Conservation (phyloP, 1,139 yeast species). For the Williopsis jadinii region DNA sequence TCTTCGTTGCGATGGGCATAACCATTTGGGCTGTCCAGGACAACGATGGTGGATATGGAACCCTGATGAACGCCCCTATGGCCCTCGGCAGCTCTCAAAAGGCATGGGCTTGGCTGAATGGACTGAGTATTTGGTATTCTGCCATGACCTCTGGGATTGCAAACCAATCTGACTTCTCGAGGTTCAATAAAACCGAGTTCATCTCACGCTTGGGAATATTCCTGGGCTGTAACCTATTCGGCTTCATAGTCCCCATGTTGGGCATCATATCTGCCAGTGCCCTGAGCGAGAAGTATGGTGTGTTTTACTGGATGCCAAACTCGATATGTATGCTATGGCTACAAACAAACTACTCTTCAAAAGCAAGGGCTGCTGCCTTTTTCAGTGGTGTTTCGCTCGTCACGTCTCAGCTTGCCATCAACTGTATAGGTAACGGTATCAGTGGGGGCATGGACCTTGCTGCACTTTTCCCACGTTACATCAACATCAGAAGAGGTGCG, state of each 20-base stretch:
- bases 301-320: slow-evolving; percentile 3
- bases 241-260: slow-evolving; percentile 5
- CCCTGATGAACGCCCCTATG: neutral
- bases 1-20: neutral
- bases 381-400: slow-evolving; percentile 1
- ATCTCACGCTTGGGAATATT: slow-evolving; percentile 24
- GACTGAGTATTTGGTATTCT: neutral
- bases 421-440: slow-evolving; percentile 4
- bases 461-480: slow-evolving; percentile 28
- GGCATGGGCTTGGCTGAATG: neutral
- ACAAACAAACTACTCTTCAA: slow-evolving; percentile 1
- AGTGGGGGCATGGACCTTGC: slow-evolving; percentile 29
- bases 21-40: neutral
- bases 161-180: slow-evolving; percentile 29
- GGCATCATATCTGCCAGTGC: slow-evolving; percentile 8
- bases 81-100: neutral
- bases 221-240: slow-evolving; percentile 16
- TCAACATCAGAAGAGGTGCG: slow-evolving; percentile 32
- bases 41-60: neutral
- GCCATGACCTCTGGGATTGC: slow-evolving; percentile 9
- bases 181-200: slow-evolving; percentile 23
- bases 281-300: slow-evolving; percentile 4
- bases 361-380: slow-evolving; percentile 6
- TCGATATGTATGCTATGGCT: slow-evolving; percentile 5
- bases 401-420: slow-evolving; percentile 3